Base-by-base conservation (phyloP, 2,329 filamentous ascomycete genomes). In the Chaetomiaceae sp. region DNA sequence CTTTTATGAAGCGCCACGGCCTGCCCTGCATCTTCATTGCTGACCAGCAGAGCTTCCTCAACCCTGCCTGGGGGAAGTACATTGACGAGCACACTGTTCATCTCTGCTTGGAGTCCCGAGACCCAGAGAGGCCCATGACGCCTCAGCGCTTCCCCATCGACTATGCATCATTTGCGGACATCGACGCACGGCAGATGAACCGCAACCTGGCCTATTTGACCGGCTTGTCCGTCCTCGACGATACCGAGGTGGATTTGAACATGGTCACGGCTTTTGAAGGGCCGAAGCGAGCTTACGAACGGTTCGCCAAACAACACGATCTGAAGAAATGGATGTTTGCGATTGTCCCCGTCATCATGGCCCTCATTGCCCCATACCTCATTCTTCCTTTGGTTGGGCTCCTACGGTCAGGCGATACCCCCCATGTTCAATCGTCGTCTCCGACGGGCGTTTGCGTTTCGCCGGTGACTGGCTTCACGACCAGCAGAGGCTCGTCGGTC, bases 121-220 rank as follows among this genome's bases (percentile, higher is more conserved):
- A 71, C 40, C 52, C 66, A 2, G 65, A 65, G 38, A 62, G 63
- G 19, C 65, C 58, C 23, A 63, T 66, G 16, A 62, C 68, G 19
- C 66, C 72, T 46, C 66, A 68, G 48, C 67, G 73, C 34, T 61
- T 76, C 14, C 75, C 75, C 6, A 73, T 78, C 47, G 74, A 78
- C 55, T 61, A 76, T 16, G 60, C 62, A 2, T 75, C 73, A 10
- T 78, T 78, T 56, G 64, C 73, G 50, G 74, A 74, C 52, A 72
- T 78, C 52, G 74, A 78, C 57, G 70, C 73, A 23, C 68, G 74
- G 43, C 75, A 78, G 62, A 73, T 78, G 69, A 78, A 78, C 59
- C 68, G 74, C 52, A 76, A 77, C 55, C 61, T 78, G 19, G 73
- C 75, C n/a, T 73, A 71, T 50, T 61, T 78, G 34, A 76, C 74